Conservation (phyloP, 306 rosid species). For the Quercus gilva region DNA sequence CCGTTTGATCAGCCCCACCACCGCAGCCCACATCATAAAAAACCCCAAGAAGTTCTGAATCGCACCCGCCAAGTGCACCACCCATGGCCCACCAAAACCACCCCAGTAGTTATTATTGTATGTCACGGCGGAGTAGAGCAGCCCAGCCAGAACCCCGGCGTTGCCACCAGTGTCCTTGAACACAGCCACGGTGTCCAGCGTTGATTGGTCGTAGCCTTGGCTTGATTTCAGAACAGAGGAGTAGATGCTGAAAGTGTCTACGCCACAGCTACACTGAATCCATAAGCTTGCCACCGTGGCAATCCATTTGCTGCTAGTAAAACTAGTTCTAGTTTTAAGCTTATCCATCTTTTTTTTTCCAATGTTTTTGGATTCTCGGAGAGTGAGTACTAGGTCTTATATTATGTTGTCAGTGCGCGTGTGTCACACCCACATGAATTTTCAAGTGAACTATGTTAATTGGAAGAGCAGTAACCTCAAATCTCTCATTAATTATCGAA, state of each 20-base stretch:
- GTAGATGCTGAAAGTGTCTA: constrained; percentile 76
- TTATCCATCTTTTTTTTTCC: no score
- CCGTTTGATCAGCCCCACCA: constrained; percentile 49
- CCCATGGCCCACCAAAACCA: constrained; percentile 61
- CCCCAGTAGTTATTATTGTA: not conserved
- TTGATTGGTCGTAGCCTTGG: constrained; percentile 76
- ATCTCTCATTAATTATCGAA: no score
- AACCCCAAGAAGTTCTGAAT: constrained; percentile 64
- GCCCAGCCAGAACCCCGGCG: constrained; percentile 75
- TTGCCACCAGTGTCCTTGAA: constrained; percentile 91
- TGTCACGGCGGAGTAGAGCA: constrained; percentile 67
- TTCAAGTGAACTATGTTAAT: no score
- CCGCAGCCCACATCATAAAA: constrained; percentile 65
- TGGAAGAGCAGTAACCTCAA: no score
- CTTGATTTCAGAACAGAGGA: constrained; percentile 65
- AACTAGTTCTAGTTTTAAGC: no score
- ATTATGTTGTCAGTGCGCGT: no score
- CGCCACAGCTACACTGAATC: constrained; percentile 76
- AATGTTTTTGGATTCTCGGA: no score
- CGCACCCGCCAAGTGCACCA: constrained; percentile 56
- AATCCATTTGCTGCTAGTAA: constrained; percentile 43
- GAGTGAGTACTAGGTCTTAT: no score
- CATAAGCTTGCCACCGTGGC: constrained; percentile 61
- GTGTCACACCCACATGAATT: no score
- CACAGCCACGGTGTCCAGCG: constrained; percentile 84